Percentiles rank a stretch among this genome's conserved stretches.
phyloP scores from a whole-genome alignment of 2,329 filamentous ascomycete species.

The Aspergillus fischeri region DNA sequence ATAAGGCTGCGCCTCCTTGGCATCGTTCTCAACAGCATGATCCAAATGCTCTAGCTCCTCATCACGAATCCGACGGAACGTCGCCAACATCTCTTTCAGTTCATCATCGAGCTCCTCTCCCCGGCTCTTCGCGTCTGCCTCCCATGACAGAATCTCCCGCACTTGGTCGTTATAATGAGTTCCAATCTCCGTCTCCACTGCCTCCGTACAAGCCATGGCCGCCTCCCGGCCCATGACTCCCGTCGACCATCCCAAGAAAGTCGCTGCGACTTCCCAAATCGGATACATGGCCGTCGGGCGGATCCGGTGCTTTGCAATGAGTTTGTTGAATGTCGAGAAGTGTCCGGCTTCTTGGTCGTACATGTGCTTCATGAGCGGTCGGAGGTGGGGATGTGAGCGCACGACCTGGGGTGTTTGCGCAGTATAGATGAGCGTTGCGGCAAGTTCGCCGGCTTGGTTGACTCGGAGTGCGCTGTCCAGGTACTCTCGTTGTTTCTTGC shows the following conservation, averaged over 20 bases:
- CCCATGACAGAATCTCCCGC: slow-evolving; percentile 73
- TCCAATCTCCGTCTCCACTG: slow-evolving; percentile 97
- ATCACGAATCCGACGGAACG: slow-evolving; percentile 79
- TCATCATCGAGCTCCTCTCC: slow-evolving; percentile 80
- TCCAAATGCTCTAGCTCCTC: slow-evolving; percentile 97
- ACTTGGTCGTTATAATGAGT: slow-evolving; percentile 95
- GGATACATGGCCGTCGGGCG: slow-evolving; percentile 92
- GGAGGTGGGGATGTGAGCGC: slow-evolving; percentile 76
- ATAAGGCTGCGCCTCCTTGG: slow-evolving; percentile 83
- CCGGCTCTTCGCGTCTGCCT: slow-evolving; percentile 66
- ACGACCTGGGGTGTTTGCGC: slow-evolving; percentile 81
- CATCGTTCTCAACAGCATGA: slow-evolving; percentile 88
- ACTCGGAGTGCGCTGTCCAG: slow-evolving; percentile 81
- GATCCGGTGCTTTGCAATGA: slow-evolving; percentile 81
- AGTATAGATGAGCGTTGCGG: slow-evolving; percentile 88
- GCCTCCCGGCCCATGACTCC: slow-evolving; percentile 86
- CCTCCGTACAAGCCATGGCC: slow-evolving; percentile 98
- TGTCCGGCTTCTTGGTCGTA: slow-evolving; percentile 93
- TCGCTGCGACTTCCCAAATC: slow-evolving; percentile 76
- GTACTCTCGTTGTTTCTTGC: slow-evolving; percentile 66
- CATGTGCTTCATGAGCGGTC: slow-evolving; percentile 94
- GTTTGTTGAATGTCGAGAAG: slow-evolving; percentile 75
- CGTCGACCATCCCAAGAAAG: slow-evolving; percentile 81
- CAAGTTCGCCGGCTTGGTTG: slow-evolving; percentile 97
- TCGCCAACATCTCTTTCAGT: slow-evolving; percentile 65